Base-by-base conservation (phyloP, 1,139 yeast species). In the Suhomyces kunorum region DNA sequence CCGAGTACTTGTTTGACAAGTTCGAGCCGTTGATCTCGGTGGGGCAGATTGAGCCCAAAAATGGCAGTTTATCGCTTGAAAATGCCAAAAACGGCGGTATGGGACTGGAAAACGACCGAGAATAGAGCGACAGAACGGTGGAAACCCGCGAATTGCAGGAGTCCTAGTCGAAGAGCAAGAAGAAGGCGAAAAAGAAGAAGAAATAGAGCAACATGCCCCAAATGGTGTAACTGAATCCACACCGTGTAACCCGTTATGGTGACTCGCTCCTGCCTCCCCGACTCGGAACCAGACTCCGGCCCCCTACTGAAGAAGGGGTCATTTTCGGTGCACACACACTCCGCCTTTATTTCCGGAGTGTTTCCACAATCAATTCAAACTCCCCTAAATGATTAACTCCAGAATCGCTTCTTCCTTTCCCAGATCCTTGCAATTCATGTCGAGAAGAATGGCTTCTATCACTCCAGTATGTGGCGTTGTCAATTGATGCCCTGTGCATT, bases 1-100 rank as follows among this genome's bases (percentile, higher is more conserved):
- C 67, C 1, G 66, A 63, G 38, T 29, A 44, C 4, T 43, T 64
- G 28, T 65, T 63, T 44, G 58, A 53, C 12, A 54, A 48, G 32
- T 58, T 64, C 39, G 68, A 65, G 38, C 46, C 51, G 3, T 44
- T 55, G 3, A 51, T 60, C 2, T 47, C 62, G 4, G 49, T 50
- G 0, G 64, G 62, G 14, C 44, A 49, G 26, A 13, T 17, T 3
- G 38, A 28, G 4, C 9, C 13, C n/a, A 32, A 31, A 22, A 5
- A 30, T 12, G 25, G 33, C 13, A 12, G 22, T 15, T 17, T 23
- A 17, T 14, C 32, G 9, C 13, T 19, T 14, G 34, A 29, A 20
- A 25, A n/a, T 9, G 33, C 30, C 23, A 16, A 43, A 20, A 40
- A 44, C 8, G 48, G 39, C 12, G 20, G 13, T 15, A 11, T 19